phyloP scores from a whole-genome alignment of 257 asterid genomes.

The Capsicum baccatum region DNA sequence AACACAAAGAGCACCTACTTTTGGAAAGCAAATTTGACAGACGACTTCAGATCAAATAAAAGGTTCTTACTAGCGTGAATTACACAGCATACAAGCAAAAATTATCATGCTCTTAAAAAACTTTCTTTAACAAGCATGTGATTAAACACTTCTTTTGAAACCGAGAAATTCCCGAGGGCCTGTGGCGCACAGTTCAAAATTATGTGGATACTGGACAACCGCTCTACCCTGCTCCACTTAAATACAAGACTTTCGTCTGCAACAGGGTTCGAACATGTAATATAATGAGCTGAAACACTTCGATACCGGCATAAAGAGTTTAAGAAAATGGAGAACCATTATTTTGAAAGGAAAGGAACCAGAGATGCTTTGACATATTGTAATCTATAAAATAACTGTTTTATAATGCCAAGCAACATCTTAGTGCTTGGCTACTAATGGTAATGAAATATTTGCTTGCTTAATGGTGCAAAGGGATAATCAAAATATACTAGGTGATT shows the following conservation, averaged over 20 bases:
- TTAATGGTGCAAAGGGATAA: not conserved
- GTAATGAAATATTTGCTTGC: not conserved
- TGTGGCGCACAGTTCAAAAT: not conserved
- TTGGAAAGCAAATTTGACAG: not conserved
- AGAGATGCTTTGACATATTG: not conserved
- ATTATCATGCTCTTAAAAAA: not conserved
- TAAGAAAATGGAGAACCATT: constrained; percentile 19
- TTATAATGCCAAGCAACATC: not conserved
- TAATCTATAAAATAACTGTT: not conserved
- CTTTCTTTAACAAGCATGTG: not conserved
- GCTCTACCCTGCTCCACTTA: constrained; percentile 4
- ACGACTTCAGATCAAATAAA: not conserved
- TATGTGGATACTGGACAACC: not conserved
- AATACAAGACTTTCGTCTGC: not conserved
- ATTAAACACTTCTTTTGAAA: not conserved
- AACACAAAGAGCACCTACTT: not conserved
- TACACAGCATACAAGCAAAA: not conserved
- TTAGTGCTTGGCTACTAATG: not conserved
- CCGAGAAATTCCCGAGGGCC: not conserved
- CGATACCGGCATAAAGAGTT: constrained; percentile 1
- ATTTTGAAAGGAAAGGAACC: not conserved
- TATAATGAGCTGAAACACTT: not conserved
- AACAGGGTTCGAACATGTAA: not conserved
- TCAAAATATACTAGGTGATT: not conserved
- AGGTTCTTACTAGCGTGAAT: not conserved